Percentiles rank a stretch among this genome's conserved stretches.
These are phyloP conservation scores for Candida manassasensis DNA, from an alignment of 805 yeast species.

Conservation along the genomic window DNA sequence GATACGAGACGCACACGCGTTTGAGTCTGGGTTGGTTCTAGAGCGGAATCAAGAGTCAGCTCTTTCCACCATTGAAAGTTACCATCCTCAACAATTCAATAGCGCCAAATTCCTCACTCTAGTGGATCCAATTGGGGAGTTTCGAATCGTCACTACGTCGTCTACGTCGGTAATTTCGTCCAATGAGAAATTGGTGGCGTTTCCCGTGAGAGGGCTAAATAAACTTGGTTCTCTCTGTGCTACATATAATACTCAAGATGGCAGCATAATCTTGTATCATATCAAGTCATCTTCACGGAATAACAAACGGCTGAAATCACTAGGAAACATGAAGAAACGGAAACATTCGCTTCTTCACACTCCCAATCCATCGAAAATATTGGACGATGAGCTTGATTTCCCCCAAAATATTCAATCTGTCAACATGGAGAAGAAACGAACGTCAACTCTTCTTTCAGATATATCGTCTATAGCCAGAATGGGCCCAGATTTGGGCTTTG, in stretches of 20 bases:
- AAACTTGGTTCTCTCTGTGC: slow-evolving; percentile 43
- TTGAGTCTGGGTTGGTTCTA: slow-evolving; percentile 62
- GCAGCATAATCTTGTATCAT: slow-evolving; percentile 50
- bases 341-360: slow-evolving; percentile 31
- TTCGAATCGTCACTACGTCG: slow-evolving; percentile 67
- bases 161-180: slow-evolving; percentile 61
- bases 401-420: slow-evolving; percentile 25
- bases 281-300: slow-evolving; percentile 35
- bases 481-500: slow-evolving; percentile 34
- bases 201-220: slow-evolving; percentile 41
- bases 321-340: slow-evolving; percentile 11
- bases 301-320: slow-evolving; percentile 2
- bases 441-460: slow-evolving; percentile 39
- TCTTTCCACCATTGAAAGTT: slow-evolving; percentile 6
- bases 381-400: slow-evolving; percentile 33
- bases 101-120: slow-evolving; percentile 54
- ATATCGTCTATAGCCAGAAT: slow-evolving; percentile 42
- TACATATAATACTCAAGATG: slow-evolving; percentile 47
- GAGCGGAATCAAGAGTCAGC: slow-evolving; percentile 39
- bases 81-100: slow-evolving; percentile 19
- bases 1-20: slow-evolving; percentile 56
- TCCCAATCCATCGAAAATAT: slow-evolving; percentile 38
- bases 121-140: slow-evolving; percentile 69
- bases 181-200: slow-evolving; percentile 51
- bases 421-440: slow-evolving; percentile 40